These are phyloP conservation scores for Tetrahymena borealis DNA, from an alignment of 73 alveolate species.

Conservation along the genomic window DNA sequence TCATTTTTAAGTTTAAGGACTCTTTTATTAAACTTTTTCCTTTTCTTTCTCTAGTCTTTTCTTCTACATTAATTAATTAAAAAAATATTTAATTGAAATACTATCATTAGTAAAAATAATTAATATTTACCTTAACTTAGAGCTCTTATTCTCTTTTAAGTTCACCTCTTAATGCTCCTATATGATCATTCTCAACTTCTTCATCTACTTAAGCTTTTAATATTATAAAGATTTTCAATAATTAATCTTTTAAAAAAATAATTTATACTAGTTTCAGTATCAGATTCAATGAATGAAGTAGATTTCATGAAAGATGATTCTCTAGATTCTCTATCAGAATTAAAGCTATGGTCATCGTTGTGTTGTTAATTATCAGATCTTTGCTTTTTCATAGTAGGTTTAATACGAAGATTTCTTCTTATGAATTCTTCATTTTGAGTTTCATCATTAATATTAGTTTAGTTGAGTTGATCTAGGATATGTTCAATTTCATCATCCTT, in stretches of 20 bases:
- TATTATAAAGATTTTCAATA: not conserved
- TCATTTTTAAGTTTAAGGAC: not conserved
- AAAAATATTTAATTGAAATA: not conserved
- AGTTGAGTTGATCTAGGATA: conserved; percentile 1
- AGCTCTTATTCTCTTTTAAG: not conserved
- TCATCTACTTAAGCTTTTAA: conserved; percentile 17
- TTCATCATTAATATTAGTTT: conserved; percentile 12
- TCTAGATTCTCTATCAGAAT: conserved; percentile 22
- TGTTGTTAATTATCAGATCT: conserved; percentile 2
- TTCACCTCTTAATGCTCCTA: conserved; percentile 20
- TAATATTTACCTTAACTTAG: not conserved
- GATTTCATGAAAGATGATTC: conserved; percentile 11
- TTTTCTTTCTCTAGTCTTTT: not conserved
- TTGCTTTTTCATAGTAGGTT: conserved; percentile 5
- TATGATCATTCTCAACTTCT: conserved; percentile 11
- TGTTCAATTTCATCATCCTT: conserved; percentile 20
- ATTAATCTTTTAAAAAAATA: not conserved
- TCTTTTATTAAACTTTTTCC: not conserved
- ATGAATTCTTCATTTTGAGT: conserved; percentile 19
- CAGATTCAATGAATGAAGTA: conserved; percentile 10
- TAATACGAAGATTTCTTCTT: conserved; percentile 27
- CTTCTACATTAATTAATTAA: not conserved
- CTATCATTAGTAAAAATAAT: not conserved
- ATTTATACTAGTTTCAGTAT: conserved; percentile 3
- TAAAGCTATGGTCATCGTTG: conserved; percentile 6